These are phyloP conservation scores for Neurospora discreta DNA, from an alignment of 495 filamentous ascomycete genomes.

Conservation along the genomic window DNA sequence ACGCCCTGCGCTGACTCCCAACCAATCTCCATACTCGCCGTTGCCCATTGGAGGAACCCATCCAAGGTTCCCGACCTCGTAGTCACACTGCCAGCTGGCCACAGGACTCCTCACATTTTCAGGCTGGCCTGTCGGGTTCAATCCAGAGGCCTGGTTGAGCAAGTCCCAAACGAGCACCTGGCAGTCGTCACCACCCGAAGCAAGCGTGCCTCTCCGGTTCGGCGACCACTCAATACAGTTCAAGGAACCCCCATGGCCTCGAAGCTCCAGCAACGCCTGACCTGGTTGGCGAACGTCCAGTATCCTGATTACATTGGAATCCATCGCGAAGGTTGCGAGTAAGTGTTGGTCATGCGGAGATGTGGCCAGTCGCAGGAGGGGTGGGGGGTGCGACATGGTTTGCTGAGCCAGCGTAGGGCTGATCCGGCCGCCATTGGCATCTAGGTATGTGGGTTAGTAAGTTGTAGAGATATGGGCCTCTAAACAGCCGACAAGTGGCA, in stretches of 20 bases:
- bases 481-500: neutral
- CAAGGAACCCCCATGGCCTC: conserved; percentile 75
- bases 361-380: conserved; percentile 77
- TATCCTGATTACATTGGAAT: conserved; percentile 86
- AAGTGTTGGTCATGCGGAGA: conserved; percentile 94
- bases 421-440: conserved; percentile 39
- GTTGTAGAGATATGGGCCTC: neutral
- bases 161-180: conserved; percentile 92
- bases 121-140: conserved; percentile 26
- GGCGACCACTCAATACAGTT: conserved; percentile 97
- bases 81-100: conserved; percentile 88
- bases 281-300: conserved; percentile 95
- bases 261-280: conserved; percentile 86
- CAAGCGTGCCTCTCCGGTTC: conserved; percentile 71
- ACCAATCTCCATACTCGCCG: conserved; percentile 78
- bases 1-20: conserved; percentile 83
- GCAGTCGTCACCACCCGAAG: conserved; percentile 85
- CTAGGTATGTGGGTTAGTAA: conserved; percentile 18
- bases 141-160: conserved; percentile 48
- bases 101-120: conserved; percentile 58
- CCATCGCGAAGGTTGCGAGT: conserved; percentile 89
- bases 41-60: conserved; percentile 76
- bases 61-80: conserved; percentile 88
- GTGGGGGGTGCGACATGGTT: conserved; percentile 69
- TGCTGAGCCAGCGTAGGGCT: conserved; percentile 59